These are phyloP conservation scores for Theobroma grandiflorum DNA, from an alignment of 441 rosid genomes.

Conservation along the genomic window DNA sequence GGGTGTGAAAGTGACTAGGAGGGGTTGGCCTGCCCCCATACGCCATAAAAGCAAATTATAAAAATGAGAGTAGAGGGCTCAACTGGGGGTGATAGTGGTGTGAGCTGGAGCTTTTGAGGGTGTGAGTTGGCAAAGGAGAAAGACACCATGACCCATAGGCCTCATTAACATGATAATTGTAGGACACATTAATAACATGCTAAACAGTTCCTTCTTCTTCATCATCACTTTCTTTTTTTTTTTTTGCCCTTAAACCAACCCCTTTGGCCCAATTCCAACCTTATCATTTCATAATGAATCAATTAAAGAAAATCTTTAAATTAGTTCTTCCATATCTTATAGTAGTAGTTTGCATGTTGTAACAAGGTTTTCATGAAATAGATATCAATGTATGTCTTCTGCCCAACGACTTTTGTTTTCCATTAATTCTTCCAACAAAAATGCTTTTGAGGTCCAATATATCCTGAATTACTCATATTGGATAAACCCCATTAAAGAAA, in stretches of 20 bases:
- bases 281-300: background rate
- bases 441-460: no score
- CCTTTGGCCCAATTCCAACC: background rate
- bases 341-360: background rate
- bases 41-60: background rate
- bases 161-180: background rate
- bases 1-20: background rate
- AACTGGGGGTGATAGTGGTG: background rate
- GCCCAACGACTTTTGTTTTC: background rate
- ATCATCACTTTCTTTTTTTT: no score
- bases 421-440: background rate
- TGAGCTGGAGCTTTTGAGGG: slow-evolving; percentile 9
- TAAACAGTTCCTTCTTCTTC: background rate
- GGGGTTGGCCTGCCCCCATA: background rate
- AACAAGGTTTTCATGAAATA: background rate
- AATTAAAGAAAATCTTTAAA: background rate
- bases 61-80: background rate
- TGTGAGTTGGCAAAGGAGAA: slow-evolving; percentile 13
- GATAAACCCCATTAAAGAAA: background rate
- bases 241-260: background rate
- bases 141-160: background rate
- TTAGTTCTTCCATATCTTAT: background rate
- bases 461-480: background rate
- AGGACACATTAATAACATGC: background rate
- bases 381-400: background rate